These are phyloP conservation scores for Petunia hybrid DNA, from an alignment of 305 asterid genomes.

Conservation along the genomic window DNA sequence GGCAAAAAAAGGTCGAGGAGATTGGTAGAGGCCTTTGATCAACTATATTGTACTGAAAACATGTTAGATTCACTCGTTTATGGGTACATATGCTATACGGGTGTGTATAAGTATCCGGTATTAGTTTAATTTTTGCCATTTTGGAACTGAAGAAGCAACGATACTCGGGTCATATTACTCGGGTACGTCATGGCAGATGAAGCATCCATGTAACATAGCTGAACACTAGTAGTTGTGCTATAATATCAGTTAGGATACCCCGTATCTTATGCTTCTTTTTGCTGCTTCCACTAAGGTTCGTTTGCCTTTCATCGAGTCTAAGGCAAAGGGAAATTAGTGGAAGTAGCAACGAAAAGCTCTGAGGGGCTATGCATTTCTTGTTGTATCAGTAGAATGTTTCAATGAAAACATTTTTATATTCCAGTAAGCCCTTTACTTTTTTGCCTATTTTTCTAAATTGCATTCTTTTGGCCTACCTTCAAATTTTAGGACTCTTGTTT, in stretches of 20 bases:
- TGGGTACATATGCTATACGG: conserved; percentile 18
- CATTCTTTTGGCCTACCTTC: too few relatives aligned
- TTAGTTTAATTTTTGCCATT: not conserved
- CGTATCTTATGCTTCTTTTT: conserved; percentile 84
- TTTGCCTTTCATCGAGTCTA: conserved; percentile 54
- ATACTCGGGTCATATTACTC: too few relatives aligned
- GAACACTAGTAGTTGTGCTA: not conserved
- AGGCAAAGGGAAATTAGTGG: conserved; percentile 85
- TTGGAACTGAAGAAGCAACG: not conserved
- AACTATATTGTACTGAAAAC: not conserved
- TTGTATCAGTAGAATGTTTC: conserved; percentile 36
- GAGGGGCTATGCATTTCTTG: conserved; percentile 68
- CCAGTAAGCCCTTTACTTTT: not conserved
- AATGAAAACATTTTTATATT: conserved; percentile 8
- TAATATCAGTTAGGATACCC: conserved; percentile 50
- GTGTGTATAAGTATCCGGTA: not conserved
- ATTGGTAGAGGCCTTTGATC: not conserved
- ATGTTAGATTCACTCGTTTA: conserved; percentile 5
- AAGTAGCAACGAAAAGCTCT: conserved; percentile 98
- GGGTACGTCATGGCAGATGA: not conserved
- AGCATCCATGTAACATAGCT: conserved; percentile 19
- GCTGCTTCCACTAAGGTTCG: conserved; percentile 92
- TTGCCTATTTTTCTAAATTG: not conserved
- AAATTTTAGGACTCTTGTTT: too few relatives aligned
- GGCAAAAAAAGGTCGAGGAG: not conserved